Evolutionary conservation across 768 basidiomycete species (phyloP), one percentile per base, ranked within the genome.

Genomic region (Collybia mongolica): DNA sequence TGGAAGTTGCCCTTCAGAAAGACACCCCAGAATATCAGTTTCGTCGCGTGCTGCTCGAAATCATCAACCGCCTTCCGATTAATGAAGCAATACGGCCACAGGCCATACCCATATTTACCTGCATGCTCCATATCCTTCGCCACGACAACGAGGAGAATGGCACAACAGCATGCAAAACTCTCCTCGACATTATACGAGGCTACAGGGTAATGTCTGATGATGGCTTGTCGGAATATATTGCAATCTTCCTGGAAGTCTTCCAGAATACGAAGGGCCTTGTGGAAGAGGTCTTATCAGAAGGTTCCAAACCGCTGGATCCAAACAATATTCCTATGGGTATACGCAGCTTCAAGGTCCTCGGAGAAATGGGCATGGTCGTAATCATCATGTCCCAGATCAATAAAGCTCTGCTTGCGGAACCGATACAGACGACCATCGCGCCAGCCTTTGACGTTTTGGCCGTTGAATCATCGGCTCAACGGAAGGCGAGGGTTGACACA

Each of bases 101-200:
- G 54, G 77, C 83, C 15, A 70, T 77, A 12, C 64, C 77, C 2
- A 80, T 98, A 39, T 88, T 90, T 65, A 76, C 76, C 48, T 85
- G 92, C 46, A 84, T 97, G 83, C 76, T 98, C 32, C 78, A 91
- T 54, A 74, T 93, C 46, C 76, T 98, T 24, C 85, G 88, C 20
- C 73, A 81, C 56, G 97, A 99, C 72, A 98, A 97, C 64, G 97
- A 99, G 69, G 97, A 99, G 65, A 95, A 94, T 61, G 97, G 91
- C 2, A 79, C 88, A 26, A 79, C 85, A 2, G 89, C 88, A 48
- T 92, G 94, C 78, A 98, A 98, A 71, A 88, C 86, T 49, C 77
- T 97, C 61, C 86, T 93, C 51, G 96, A 99, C 69, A 76, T 94
- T 18, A 81, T 90, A 60, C 83, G 96, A 43, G 82, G 79, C 44